Base-by-base conservation (phyloP, 2,329 filamentous ascomycete genomes). In the Colletotrichum falcatum region DNA sequence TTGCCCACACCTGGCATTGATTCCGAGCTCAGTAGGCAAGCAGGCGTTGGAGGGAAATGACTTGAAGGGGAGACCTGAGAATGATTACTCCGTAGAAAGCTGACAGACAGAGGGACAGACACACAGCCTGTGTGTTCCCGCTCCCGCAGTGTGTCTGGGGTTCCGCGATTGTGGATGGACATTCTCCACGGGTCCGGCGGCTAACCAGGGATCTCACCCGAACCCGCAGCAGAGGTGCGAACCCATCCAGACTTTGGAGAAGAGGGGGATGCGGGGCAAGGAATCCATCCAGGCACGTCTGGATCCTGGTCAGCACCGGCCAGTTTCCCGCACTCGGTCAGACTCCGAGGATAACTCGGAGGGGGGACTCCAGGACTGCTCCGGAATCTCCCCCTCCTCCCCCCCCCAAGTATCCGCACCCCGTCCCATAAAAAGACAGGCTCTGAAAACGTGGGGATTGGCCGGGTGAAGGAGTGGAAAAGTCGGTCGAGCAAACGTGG, bases 321-420 rank as follows among this genome's bases (percentile, higher is more conserved):
- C 48, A 48, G 44, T 23, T 65, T 30, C 35, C 61, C 58, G 58
- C 56, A 35, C 64, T 70, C 67, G 67, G 64, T 62, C 67, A 70
- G 42, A 58, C 58, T 70, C 67, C 67, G 66, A 46, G 26, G 23
- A 48, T 11, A 18, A 35, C 1, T 39, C 5, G 33, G n/a, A 54
- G 26, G 51, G 16, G 42, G 20, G 5, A 56, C 66, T 56, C 66
- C 61, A 59, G 54, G 55, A 35, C 26, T 60, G 56, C 61, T 60
- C 58, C 64, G 46, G 55, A 66, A 44, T 42, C 54, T 23, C 44
- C 30, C 42, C 67, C 67, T 58, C 67, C 35, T 42, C 54, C 20
- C 44, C 30, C 42, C 67, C 67, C 64, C 67, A 67, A 56, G 60
- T 30, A 67, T 58, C 48, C 48, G 44, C 39, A 39, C 12, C 39